Percentiles rank a stretch among this genome's conserved stretches.
These are phyloP conservation scores for Westerdykella ornata DNA, from an alignment of 2,329 filamentous ascomycete species.

Conservation along the genomic window DNA sequence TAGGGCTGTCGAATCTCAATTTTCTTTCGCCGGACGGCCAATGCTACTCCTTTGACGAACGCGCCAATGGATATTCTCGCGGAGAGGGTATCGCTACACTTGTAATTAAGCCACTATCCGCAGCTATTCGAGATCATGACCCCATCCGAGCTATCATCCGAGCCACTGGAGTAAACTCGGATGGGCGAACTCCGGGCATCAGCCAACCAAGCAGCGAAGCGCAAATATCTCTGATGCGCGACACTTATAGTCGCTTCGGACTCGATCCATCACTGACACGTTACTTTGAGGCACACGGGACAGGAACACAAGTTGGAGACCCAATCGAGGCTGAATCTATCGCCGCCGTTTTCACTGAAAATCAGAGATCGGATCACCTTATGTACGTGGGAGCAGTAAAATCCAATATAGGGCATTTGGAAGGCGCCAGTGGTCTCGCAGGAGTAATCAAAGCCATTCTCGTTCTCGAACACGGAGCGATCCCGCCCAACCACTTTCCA, in stretches of 20 bases:
- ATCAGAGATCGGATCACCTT: not conserved
- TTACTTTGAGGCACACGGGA: constrained; percentile 46
- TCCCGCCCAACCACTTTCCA: constrained; percentile 25
- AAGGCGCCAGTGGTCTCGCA: constrained; percentile 35
- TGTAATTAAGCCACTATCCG: constrained; percentile 20
- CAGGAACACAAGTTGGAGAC: constrained; percentile 51
- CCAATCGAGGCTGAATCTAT: constrained; percentile 23
- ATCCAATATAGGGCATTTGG: constrained; percentile 41
- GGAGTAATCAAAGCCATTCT: constrained; percentile 36
- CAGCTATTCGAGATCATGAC: constrained; percentile 21
- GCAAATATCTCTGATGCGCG: constrained; percentile 26
- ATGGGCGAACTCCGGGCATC: constrained; percentile 18
- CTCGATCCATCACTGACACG: constrained; percentile 23
- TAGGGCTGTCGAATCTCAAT: constrained; percentile 8
- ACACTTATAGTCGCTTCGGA: constrained; percentile 35
- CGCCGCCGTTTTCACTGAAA: constrained; percentile 12
- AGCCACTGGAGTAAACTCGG: constrained; percentile 21
- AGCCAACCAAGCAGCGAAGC: constrained; percentile 39
- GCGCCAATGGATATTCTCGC: constrained; percentile 57
- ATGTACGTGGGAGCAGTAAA: constrained; percentile 13
- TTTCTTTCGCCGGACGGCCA: constrained; percentile 28
- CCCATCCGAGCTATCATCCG: constrained; percentile 28
- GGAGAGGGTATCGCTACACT: constrained; percentile 51
- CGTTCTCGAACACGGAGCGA: constrained; percentile 33
- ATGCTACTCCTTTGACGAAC: constrained; percentile 41